phyloP scores from a whole-genome alignment of 176 grass and related monocot species.

The Carex littledalei region DNA sequence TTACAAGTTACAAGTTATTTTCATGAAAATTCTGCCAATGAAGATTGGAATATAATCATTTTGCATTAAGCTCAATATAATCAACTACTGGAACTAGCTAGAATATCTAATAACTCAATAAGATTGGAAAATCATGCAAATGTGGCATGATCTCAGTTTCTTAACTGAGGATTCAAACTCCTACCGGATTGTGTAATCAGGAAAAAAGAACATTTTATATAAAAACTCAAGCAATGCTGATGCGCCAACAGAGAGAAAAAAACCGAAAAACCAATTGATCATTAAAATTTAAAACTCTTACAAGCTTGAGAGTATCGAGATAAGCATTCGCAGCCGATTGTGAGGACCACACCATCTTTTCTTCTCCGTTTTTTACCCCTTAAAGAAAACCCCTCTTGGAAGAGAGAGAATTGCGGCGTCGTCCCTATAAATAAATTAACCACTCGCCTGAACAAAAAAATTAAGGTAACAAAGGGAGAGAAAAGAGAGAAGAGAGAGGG shows the following conservation, averaged over 20 bases:
- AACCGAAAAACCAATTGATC: neutral
- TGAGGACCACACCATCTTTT: conserved; percentile 31
- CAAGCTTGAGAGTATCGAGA: conserved; percentile 36
- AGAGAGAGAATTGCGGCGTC: neutral
- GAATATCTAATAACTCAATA: neutral
- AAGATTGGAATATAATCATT: neutral
- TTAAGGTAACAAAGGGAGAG: neutral
- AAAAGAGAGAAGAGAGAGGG: neutral
- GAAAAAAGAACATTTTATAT: neutral
- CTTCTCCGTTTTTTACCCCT: neutral
- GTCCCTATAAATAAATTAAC: neutral
- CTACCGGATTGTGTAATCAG: neutral
- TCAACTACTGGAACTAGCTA: neutral
- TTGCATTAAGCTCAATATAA: neutral
- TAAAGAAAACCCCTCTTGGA: neutral
- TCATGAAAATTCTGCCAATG: neutral
- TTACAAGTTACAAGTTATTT: neutral
- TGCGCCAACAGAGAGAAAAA: neutral
- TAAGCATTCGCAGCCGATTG: conserved; percentile 29
- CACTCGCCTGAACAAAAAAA: neutral
- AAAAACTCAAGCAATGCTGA: neutral
- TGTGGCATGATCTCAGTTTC: neutral
- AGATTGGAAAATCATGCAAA: neutral
- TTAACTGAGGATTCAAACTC: neutral
- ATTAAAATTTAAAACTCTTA: conserved; percentile 2